These are phyloP conservation scores for Populus tomentosa DNA, from an alignment of 441 rosid genomes.

Conservation along the genomic window DNA sequence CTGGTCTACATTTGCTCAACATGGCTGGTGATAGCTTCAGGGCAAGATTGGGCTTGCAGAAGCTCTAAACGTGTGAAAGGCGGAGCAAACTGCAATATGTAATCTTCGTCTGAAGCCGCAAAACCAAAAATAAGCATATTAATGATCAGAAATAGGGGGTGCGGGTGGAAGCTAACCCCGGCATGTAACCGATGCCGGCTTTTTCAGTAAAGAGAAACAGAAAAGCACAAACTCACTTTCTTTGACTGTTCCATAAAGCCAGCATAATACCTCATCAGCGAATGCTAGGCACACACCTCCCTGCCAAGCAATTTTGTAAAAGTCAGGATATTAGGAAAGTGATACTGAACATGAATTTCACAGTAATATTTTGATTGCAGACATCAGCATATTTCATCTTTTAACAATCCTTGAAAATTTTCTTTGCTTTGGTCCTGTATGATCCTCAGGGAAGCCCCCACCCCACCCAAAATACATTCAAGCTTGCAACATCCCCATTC, in stretches of 20 bases:
- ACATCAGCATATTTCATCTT: no score
- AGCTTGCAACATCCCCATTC: no score
- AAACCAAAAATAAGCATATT: neutral
- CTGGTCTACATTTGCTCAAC: constrained; percentile 31
- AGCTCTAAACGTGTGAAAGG: constrained; percentile 85
- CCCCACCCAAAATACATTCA: no score
- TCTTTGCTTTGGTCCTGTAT: no score
- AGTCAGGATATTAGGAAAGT: constrained; percentile 2
- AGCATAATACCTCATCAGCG: constrained; percentile 95
- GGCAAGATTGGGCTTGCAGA: constrained; percentile 82
- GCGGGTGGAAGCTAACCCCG: neutral
- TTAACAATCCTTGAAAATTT: no score
- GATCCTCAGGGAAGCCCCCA: no score
- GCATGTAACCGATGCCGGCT: neutral
- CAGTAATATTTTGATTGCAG: neutral
- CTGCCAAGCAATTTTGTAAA: constrained; percentile 28
- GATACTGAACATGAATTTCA: neutral
- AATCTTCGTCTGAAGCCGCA: constrained; percentile 69
- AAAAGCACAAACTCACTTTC: constrained; percentile 58
- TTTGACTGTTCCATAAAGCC: constrained; percentile 97
- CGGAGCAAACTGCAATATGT: constrained; percentile 70
- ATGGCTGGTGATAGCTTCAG: constrained; percentile 72
- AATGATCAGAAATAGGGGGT: neutral
- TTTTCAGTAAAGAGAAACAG: neutral
- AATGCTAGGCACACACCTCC: constrained; percentile 95